Percentiles rank a stretch among this genome's conserved stretches.
phyloP scores from a whole-genome alignment of 139 green algal genomes.

The Nannochloris sp. region DNA sequence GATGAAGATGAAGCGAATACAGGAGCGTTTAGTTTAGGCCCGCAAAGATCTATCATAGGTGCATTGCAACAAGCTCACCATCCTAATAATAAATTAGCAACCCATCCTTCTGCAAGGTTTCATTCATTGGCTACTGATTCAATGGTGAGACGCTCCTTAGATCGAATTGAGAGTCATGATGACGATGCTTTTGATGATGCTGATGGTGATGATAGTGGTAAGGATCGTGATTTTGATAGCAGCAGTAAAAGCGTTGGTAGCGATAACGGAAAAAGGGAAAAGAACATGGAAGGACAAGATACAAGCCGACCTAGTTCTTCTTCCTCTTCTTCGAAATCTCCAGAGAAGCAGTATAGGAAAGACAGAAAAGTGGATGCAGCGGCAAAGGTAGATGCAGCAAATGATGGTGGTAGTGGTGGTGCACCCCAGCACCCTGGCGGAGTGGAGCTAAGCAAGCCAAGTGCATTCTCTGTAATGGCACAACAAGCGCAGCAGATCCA shows the following conservation, averaged over 20 bases:
- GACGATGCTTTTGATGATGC: not conserved
- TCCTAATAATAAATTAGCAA: not conserved
- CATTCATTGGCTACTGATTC: not conserved
- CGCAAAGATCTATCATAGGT: not conserved
- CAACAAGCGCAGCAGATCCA: not conserved
- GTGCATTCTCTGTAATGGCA: not conserved
- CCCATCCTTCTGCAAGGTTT: not conserved
- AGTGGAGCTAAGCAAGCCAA: not conserved
- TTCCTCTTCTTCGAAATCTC: not conserved
- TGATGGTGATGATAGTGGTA: not conserved
- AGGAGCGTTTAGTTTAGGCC: not conserved
- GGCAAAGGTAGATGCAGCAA: too few relatives aligned
- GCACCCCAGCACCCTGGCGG: not conserved
- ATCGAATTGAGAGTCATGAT: not conserved
- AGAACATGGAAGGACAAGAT: not conserved
- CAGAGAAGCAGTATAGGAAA: too few relatives aligned
- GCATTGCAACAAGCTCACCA: not conserved
- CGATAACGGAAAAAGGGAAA: not conserved
- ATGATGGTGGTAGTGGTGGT: not conserved
- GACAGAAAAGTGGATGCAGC: too few relatives aligned
- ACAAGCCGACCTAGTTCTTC: not conserved
- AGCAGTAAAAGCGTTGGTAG: too few relatives aligned
- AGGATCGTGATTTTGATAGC: not conserved
- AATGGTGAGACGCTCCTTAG: not conserved
- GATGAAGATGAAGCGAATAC: too few relatives aligned